Base-by-base conservation (phyloP, 1,284 basidiomycete species). In the Pseudozyma flocculosa region DNA sequence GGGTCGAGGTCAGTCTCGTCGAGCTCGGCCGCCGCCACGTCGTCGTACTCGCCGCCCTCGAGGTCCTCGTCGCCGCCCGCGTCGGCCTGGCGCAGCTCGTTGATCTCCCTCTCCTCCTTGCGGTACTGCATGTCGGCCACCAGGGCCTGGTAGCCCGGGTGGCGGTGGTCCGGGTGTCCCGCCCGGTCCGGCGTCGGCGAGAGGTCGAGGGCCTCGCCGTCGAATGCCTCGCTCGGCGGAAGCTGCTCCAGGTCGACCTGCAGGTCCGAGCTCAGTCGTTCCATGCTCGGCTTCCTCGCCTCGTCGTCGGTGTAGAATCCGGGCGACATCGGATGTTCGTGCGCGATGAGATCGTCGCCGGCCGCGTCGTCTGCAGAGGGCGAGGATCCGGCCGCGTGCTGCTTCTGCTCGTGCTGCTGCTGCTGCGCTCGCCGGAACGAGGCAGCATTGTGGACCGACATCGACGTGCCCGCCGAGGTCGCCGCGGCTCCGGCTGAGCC, bases 121-220 rank as follows among this genome's bases (percentile, higher is more conserved):
- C 56, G 48, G 43, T 74, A 74, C 50, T 67, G 63, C 40, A 62
- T 45, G 40, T 74, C 72, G 17, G 72, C 72, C 3, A 68, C 51
- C 10, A 62, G 42, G 1, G 72, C 72, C 17, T 48, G 38, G 38
- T 62, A 72, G 10, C 70, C 70, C 0, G 72, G 61, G 34, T 68
- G 67, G 11, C 60, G 39, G 52, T 66, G 63, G 43, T 61, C 54
- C 15, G 63, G 63, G 38, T 58, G 63, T 0, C 63, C 63, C 7
- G 59, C 34, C 36, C 17, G 5, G 8, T 19, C 36, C 18, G 7
- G 18, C 14, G 7, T 37, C 4, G 36, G 36, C 36, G 17, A 15
- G 4, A 7, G 8, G 7, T 37, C 18, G 8, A 19, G 7, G 7
- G 4, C 5, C 17, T 37, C 36, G 8, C 15, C 36, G 5, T 19